Percentiles rank a stretch among this genome's conserved stretches.
phyloP scores from a whole-genome alignment of 1,139 yeast genomes.

The Magnusiomyces paraingens region DNA sequence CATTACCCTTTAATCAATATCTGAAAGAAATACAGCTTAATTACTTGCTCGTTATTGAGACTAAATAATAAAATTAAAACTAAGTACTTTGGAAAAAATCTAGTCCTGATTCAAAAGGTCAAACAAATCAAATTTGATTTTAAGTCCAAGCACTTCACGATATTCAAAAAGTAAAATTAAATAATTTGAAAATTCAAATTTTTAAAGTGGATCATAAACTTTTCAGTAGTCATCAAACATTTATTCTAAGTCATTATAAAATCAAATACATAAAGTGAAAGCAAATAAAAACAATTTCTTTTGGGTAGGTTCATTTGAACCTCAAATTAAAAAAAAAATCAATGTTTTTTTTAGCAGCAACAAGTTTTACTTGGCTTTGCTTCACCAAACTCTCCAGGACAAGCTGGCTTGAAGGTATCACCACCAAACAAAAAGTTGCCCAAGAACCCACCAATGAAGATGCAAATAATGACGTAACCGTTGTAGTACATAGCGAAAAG shows the following conservation, averaged over 20 bases:
- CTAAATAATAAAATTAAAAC: too few relatives aligned
- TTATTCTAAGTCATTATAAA: neutral
- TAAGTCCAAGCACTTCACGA: too few relatives aligned
- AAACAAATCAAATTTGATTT: too few relatives aligned
- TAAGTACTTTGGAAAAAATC: too few relatives aligned
- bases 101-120: too few relatives aligned
- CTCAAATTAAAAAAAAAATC: neutral
- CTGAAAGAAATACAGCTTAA: too few relatives aligned
- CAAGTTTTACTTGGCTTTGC: conserved; percentile 14
- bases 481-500: conserved; percentile 67
- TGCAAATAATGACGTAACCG: conserved; percentile 57
- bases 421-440: conserved; percentile 42
- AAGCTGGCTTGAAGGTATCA: conserved; percentile 19
- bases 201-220: too few relatives aligned
- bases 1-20: too few relatives aligned
- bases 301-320: neutral
- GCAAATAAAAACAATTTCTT: neutral
- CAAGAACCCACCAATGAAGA: conserved; percentile 54
- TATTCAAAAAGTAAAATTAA: too few relatives aligned
- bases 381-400: neutral
- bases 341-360: conserved; percentile 9
- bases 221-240: neutral
- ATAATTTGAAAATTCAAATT: too few relatives aligned
- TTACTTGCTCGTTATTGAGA: too few relatives aligned
- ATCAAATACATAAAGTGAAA: neutral